phyloP scores from a whole-genome alignment of 257 asterid species.

The Echites panduratus region DNA sequence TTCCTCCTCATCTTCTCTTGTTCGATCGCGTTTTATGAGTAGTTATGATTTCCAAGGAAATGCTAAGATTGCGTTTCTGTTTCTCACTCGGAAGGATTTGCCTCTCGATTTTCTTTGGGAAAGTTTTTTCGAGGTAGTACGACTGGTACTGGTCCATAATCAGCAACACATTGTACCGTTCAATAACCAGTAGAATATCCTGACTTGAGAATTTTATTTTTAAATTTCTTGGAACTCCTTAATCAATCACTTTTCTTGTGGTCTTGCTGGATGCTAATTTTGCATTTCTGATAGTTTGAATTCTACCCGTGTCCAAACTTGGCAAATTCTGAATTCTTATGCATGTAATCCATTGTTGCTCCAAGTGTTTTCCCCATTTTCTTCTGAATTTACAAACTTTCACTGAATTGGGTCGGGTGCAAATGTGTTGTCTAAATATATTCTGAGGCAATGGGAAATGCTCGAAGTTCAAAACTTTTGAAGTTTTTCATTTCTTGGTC shows the following conservation, averaged over 20 bases:
- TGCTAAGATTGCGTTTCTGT: constrained; percentile 79
- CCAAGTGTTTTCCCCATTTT: neutral
- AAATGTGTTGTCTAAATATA: neutral
- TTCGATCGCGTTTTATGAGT: constrained; percentile 33
- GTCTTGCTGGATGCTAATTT: neutral
- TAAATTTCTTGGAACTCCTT: neutral
- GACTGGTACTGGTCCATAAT: neutral
- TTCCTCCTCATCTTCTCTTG: constrained; percentile 18
- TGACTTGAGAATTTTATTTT: neutral
- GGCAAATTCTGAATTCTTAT: neutral
- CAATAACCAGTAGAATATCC: neutral
- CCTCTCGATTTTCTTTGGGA: constrained; percentile 97
- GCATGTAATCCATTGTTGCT: neutral
- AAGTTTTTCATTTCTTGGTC: neutral
- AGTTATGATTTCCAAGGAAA: constrained; percentile 38
- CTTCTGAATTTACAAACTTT: neutral
- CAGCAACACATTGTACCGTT: neutral
- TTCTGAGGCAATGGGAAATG: neutral
- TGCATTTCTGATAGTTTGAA: neutral
- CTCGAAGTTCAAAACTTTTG: neutral
- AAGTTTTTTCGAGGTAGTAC: constrained; percentile 82
- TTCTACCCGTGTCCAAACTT: neutral
- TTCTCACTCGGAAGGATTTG: constrained; percentile 56
- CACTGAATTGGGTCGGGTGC: neutral
- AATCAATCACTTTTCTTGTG: neutral